These are phyloP conservation scores for Penicillium thymicola DNA, from an alignment of 2,329 filamentous ascomycete species.

Conservation along the genomic window DNA sequence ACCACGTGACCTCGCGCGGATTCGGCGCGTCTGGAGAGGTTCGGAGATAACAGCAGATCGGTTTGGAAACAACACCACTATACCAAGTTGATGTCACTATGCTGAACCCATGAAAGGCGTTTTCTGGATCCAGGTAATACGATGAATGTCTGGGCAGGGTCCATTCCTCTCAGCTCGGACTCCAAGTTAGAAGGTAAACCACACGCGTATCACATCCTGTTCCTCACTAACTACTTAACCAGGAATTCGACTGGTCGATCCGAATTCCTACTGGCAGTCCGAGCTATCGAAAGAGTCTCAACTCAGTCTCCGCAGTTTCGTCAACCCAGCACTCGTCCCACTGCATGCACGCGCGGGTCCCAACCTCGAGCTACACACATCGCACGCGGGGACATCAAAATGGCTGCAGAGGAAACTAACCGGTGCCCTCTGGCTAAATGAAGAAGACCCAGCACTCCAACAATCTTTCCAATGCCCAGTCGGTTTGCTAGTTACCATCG, in stretches of 20 bases:
- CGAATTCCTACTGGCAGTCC: conserved; percentile 32
- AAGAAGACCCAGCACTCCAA: conserved; percentile 29
- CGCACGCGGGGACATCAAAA: conserved; percentile 30
- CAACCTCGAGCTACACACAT: conserved; percentile 40
- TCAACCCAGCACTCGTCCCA: conserved; percentile 41
- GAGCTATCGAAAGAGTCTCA: conserved; percentile 34
- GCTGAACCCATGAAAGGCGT: conserved; percentile 14
- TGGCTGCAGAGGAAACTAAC: conserved; percentile 41
- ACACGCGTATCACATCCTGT: conserved; percentile 6
- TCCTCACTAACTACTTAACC: conserved; percentile 13
- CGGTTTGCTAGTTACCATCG: conserved; percentile 36
- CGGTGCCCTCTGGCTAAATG: conserved; percentile 33
- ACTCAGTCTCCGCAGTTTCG: conserved; percentile 35
- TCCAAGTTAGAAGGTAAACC: conserved; percentile 32
- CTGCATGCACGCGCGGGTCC: conserved; percentile 41
- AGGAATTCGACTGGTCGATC: conserved; percentile 37
- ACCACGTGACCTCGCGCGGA: conserved; percentile 22
- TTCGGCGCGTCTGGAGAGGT: conserved; percentile 15
- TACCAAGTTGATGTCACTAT: conserved; percentile 2
- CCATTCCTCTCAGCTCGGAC: conserved; percentile 28
- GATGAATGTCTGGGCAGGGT: conserved; percentile 41
- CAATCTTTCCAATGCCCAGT: conserved; percentile 38
- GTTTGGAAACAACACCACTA: not conserved
- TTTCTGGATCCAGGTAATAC: conserved; percentile 9
- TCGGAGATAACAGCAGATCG: conserved; percentile 5